Evolutionary conservation across 108 stramenopile genomes (phyloP).

Genomic region (Fragilaria radians): DNA sequence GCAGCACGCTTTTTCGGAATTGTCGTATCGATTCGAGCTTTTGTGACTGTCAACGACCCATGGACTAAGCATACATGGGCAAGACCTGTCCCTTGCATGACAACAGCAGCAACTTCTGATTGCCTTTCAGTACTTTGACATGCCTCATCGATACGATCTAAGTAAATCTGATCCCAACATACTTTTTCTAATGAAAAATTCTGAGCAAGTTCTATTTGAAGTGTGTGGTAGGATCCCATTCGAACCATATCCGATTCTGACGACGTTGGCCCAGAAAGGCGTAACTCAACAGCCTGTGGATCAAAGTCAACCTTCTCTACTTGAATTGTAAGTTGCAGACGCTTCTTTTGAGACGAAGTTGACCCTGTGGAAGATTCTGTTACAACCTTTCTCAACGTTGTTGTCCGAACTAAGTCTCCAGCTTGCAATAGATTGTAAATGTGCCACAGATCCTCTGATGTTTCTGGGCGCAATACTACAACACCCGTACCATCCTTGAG

Average conservation of each 20-base stretch:
- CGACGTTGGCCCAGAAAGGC: conserved; percentile 75
- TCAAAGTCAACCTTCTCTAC: conserved; percentile 93
- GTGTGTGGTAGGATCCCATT: conserved; percentile 93
- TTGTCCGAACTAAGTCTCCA: conserved; percentile 83
- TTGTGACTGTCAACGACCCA: conserved; percentile 83
- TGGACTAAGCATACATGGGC: conserved; percentile 94
- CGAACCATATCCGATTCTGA: conserved; percentile 80
- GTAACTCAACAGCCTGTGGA: conserved; percentile 73
- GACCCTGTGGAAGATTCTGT: conserved; percentile 88
- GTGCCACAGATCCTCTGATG: conserved; percentile 97
- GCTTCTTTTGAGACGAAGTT: conserved; percentile 78
- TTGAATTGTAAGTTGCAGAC: conserved; percentile 86
- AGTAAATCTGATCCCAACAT: conserved; percentile 92
- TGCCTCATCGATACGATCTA: conserved; percentile 88
- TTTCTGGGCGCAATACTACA: conserved; percentile 81
- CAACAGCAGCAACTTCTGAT: conserved; percentile 93
- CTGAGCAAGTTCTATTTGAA: conserved; percentile 83
- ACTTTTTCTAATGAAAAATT: conserved; percentile 89
- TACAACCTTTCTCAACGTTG: conserved; percentile 93
- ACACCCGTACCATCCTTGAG: conserved; percentile 86
- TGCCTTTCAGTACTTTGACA: conserved; percentile 80
- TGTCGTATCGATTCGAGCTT: conserved; percentile 85
- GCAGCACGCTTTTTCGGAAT: conserved; percentile 94
- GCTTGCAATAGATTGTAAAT: conserved; percentile 88
- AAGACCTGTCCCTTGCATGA: conserved; percentile 77